Base-by-base conservation (phyloP, 352 stramenopile genomes). In the Blastocystis sp. region DNA sequence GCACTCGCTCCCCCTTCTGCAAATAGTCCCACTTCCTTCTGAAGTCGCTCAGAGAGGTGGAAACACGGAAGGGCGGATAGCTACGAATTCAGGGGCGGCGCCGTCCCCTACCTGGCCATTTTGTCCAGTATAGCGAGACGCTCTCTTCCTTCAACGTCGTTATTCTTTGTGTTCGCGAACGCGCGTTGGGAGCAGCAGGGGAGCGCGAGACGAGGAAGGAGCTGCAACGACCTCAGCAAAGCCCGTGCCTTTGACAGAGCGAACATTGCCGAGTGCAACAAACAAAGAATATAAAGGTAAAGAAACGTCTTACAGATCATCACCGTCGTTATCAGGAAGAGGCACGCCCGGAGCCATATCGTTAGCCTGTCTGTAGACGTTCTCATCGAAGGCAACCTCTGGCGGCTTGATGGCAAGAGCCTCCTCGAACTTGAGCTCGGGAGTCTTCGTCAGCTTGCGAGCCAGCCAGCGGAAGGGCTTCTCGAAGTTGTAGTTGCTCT, bases 401-500 rank as follows among this genome's bases (percentile, higher is more conserved):
- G 74, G 74, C 29, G 74, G 74, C 74, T 70, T 85, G 74, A 85
- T 85, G 41, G 74, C 74, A 24, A 69, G 51, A 21, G 51, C 51
- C 74, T 85, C 74, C 35, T 39, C 41, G 74, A 85, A 85, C 55
- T 69, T 51, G 31, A 85, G 51, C 35, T 85, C 55, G 55, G 55
- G 51, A 69, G 31, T 59, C 31, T 69, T 33, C 13, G 74, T 69
- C 51, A 99, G 94, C 94, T 99, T 99, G 91, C 97, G 95, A 29
- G 97, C 97, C 41, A 99, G 93, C 97, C 97, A 99, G 85, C 99
- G 93, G 93, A 99, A 99, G 66, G 97, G 97, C 94, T 99, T 99
- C 94, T 99, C 97, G 92, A 99, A 99, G 94, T 99, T 98, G 94
- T 99, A 99, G 94, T 99, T 99, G 41, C 94, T 98, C 94, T 99